phyloP scores from a whole-genome alignment of 2,329 filamentous ascomycete genomes.

The Fonsecaea nubica region DNA sequence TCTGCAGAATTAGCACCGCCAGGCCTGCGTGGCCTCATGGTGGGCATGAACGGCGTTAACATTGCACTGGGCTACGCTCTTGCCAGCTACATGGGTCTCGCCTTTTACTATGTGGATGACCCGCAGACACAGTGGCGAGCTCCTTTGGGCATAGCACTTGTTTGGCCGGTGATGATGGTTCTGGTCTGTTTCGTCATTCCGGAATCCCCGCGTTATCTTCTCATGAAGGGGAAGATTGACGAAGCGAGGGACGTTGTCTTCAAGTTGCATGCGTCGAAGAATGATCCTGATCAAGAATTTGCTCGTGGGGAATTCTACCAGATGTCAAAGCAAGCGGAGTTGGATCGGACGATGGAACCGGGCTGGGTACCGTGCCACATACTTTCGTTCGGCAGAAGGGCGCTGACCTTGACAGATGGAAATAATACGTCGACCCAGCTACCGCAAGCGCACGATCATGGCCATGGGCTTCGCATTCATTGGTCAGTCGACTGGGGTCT shows the following conservation, averaged over 20 bases:
- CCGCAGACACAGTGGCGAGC: conserved; percentile 30
- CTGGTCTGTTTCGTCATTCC: conserved; percentile 40
- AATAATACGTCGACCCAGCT: conserved; percentile 17
- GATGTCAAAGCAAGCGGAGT: conserved; percentile 34
- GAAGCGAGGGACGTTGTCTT: conserved; percentile 39
- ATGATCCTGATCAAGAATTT: conserved; percentile 31
- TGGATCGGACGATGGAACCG: conserved; percentile 30
- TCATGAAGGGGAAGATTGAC: conserved; percentile 40
- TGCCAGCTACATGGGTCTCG: conserved; percentile 33
- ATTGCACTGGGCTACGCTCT: conserved; percentile 34
- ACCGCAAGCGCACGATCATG: conserved; percentile 31
- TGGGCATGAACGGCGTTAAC: conserved; percentile 35
- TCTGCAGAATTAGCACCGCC: conserved; percentile 35
- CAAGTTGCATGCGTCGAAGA: conserved; percentile 33
- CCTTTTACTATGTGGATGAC: conserved; percentile 26
- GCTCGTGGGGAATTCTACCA: conserved; percentile 34
- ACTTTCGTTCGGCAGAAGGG: not conserved
- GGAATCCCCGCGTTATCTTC: conserved; percentile 41
- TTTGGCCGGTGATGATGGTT: conserved; percentile 36
- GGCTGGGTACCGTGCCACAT: conserved; percentile 19
- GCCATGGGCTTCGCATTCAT: conserved; percentile 32
- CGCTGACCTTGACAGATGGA: conserved; percentile 19
- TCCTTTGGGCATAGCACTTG: conserved; percentile 28
- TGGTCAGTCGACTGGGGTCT: conserved; percentile 31
- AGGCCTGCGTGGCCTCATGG: conserved; percentile 34